phyloP scores from a whole-genome alignment of 23 red algal species.

The Agarophyton chilense region DNA sequence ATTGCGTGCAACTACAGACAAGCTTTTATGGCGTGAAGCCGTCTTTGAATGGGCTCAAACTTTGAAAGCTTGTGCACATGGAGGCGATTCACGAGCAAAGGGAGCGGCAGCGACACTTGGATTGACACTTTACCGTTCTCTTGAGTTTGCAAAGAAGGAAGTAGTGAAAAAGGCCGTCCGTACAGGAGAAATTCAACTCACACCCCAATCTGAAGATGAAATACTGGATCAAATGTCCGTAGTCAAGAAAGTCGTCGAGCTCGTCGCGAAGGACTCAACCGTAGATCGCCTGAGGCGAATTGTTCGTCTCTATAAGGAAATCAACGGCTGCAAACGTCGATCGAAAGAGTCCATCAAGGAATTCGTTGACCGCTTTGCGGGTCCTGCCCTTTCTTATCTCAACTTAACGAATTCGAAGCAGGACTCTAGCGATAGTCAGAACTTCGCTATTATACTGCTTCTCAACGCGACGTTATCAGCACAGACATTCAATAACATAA shows the following conservation, averaged over 20 bases:
- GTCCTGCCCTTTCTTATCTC: background rate
- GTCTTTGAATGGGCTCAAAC: too few species aligned
- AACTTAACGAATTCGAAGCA: background rate
- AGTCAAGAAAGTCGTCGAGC: slow-evolving; percentile 15
- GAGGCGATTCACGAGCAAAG: too few species aligned
- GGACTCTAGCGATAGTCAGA: slow-evolving; percentile 2
- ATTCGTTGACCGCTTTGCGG: background rate
- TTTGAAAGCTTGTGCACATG: too few species aligned
- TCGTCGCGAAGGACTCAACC: slow-evolving; percentile 21
- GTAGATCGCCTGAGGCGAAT: slow-evolving; percentile 4
- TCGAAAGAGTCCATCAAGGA: background rate
- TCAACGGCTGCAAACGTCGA: background rate
- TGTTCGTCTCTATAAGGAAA: background rate
- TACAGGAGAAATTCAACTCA: background rate
- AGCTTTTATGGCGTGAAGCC: too few species aligned
- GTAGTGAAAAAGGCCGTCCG: slow-evolving; percentile 23
- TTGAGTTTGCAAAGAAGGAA: slow-evolving; percentile 33
- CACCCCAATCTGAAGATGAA: too few species aligned
- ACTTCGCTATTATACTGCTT: background rate
- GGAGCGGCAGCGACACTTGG: background rate
- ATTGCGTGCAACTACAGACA: too few species aligned
- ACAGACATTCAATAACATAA: background rate
- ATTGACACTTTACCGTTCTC: slow-evolving; percentile 1
- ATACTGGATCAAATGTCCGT: background rate
- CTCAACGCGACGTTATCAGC: background rate